Evolutionary conservation across 2,329 filamentous ascomycete genomes (phyloP), one percentile per base, ranked within the genome.

Genomic region (Paecilomyces niveus): DNA sequence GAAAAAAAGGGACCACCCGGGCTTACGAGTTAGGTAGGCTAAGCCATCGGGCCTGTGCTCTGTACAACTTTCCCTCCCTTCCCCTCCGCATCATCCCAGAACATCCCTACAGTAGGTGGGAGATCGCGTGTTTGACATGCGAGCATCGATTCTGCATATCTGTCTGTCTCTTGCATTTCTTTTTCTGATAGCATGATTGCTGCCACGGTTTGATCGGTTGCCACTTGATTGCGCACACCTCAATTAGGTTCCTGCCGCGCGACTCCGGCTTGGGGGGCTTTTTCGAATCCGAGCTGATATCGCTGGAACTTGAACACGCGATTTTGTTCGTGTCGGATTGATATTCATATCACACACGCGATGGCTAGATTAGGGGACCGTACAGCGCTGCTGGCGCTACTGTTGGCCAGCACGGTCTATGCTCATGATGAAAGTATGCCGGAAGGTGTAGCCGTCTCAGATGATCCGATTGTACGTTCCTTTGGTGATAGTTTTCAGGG

Each of bases 371-470:
- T 35, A 24, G 26, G 45, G n/a, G 39, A 54, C 11, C 18, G 63
- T 58, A 60, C 64, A 57, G 63, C 66, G 58, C 60, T 72, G 58
- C 59, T 63, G 35, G 58, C 67, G 49, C 61, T 72, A 32, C 60
- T 72, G 35, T 52, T 75, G 24, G 61, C 65, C 53, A 62, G 67
- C n/a, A 58, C 67, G 35, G 69, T 61, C 13, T 61, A 68, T 31
- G 80, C 79, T 54, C 82, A 85, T 67, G 82, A 81, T 50, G 81
- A 80, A 65, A 73, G 77, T 62, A 87, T 94, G 62, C 83, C 85
- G 15, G 86, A 89, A 64, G 90, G 89, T 66, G 76, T 86, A 64
- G 81, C 83, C 31, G 78, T 90, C 67, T 90, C 89, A n/a, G 68
- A 74, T 53, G 89, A 93, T 33, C 89, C 90, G 1, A 82, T 93